Conservation (phyloP, 208 protist species). For the Crithidia expoeki region DNA sequence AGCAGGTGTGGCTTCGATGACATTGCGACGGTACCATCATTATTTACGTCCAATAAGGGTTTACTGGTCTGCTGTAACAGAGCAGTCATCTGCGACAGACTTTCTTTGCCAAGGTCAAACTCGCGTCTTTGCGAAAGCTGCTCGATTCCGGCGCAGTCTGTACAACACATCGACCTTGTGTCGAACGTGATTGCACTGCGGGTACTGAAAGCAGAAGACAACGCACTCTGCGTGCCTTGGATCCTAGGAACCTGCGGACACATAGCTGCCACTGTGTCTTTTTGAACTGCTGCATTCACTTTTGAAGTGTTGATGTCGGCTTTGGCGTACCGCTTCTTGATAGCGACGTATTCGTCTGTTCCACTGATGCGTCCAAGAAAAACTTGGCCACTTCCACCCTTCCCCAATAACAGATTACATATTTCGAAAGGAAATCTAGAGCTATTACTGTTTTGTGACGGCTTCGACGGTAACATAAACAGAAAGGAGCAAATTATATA, state of each 20-base stretch:
- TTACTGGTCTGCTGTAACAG: conserved; percentile 27
- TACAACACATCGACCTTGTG: background rate
- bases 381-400: conserved; percentile 74
- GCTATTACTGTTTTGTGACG: conserved; percentile 1
- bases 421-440: conserved; percentile 67
- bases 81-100: conserved; percentile 32
- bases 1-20: background rate
- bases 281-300: background rate
- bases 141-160: background rate
- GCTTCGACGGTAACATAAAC: conserved; percentile 13
- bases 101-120: conserved; percentile 40
- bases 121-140: conserved; percentile 19
- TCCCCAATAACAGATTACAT: conserved; percentile 70
- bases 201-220: background rate
- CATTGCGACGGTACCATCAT: background rate
- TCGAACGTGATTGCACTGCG: background rate
- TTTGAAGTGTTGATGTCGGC: background rate
- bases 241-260: background rate
- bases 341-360: conserved; percentile 57
- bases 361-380: conserved; percentile 56
- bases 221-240: background rate
- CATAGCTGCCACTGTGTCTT: background rate
- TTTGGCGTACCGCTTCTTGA: conserved; percentile 67
- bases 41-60: background rate
- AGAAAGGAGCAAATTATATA: background rate